Evolutionary conservation across 2,329 filamentous ascomycete species (phyloP), one percentile per base, ranked within the genome.

Genomic region (Penicillium thymicola): DNA sequence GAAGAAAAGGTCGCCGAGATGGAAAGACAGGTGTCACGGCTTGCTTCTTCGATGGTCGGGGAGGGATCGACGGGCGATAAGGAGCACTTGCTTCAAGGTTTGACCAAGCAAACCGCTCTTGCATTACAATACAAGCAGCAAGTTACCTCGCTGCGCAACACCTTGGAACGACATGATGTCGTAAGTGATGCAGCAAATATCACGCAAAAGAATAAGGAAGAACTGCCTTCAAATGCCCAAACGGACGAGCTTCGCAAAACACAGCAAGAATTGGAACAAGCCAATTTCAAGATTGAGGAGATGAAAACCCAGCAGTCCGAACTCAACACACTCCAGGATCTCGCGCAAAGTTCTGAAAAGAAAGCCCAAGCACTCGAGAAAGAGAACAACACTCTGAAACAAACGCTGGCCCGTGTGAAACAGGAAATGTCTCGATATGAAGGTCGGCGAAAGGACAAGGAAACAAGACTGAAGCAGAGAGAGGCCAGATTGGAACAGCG

Each of bases 81-180:
- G 44, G 75, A 78, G 54, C 66, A 72, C 40, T 60, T 78, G 55
- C 68, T 78, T 32, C 72, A 73, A 30, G 73, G 77, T 51, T 67
- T 79, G 42, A 72, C 74, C 36, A 73, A 73, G 57, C 75, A 78
- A 60, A 79, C 76, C 4, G 70, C 75, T n/a, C 65, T 77, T 23
- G 75, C 75, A 7, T 60, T 78, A 48, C 71, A 76, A 49, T 77
- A 78, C 56, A 78, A 78, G 59, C 73, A 77, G 47, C 75, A 75
- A 51, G 75, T 72, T 13, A 70, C 68, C 28, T 65, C 64, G 28
- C 54, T 77, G 37, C 73, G 75, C 53, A 71, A 70, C 52, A 59
- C 66, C 8, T 66, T 77, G 23, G 73, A 77, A 57, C 65, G 65
- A 36, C 73, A 77, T 57, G 74, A 73, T 5, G 69, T 76, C n/a